Evolutionary conservation across 2,329 filamentous ascomycete genomes (phyloP), one percentile per base, ranked within the genome.

Genomic region (Biscogniauxia marginata): DNA sequence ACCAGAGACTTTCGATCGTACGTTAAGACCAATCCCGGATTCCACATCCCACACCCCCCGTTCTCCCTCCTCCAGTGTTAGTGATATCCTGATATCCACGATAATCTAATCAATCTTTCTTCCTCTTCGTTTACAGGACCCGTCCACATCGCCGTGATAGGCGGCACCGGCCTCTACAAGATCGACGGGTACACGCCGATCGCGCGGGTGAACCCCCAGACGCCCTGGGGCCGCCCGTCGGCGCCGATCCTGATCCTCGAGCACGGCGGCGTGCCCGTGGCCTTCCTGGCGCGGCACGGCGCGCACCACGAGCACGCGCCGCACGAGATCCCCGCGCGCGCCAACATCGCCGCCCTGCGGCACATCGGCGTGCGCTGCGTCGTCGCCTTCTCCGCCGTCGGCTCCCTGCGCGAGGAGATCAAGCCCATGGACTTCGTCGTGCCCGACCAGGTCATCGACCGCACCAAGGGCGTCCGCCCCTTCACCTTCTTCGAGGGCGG

Each of bases 341-440:
- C 95, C 75, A 99, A 98, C 79, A 96, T 99, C 69, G 93, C 95
- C n/a, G 95, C 95, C n/a, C 82, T 99, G 61, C 88, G 95, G 63
- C 87, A 85, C 67, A 81, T 99, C 59, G 95, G 95, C 64, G 95
- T 98, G 47, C 87, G 93, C 69, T 90, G 86, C 71, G 85, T 98
- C 72, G 90, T 99, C 71, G 92, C 93, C 62, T 99, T 99, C 79
- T 93, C 89, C 62, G 95, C 95, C 49, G 95, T 99, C 55, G 95
- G 95, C 60, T 93, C 89, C 68, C 79, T 99, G 71, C 91, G 89
- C 72, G 95, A 97, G 78, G 85, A 91, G 70, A 93, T 99, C 74
- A 91, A 90, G 76, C 95, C 95, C 46, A 89, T 95, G 77, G 95
- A 99, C 79, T 99, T 99, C 74, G 90, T 98, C 51, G 84, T 99